phyloP scores from a whole-genome alignment of 306 rosid species.

The Pachyrhizus erosus region DNA sequence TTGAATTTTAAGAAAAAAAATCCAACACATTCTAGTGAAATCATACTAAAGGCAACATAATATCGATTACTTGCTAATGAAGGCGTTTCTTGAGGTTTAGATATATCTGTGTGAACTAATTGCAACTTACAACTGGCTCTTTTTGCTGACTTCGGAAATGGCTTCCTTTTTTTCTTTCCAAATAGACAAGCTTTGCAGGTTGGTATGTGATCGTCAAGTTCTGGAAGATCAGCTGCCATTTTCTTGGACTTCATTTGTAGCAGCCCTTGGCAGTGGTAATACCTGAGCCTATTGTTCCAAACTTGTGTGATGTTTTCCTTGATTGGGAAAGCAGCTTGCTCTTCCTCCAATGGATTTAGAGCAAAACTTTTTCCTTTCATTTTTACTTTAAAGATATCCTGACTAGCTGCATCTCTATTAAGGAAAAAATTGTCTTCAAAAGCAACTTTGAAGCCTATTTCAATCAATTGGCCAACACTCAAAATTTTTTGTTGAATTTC shows the following conservation, averaged over 20 bases:
- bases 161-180: constrained; percentile 5
- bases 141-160: background rate
- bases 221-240: background rate
- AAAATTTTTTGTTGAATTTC: background rate
- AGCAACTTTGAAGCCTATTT: constrained; percentile 2
- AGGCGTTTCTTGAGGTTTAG: background rate
- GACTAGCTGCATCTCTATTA: background rate
- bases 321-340: background rate
- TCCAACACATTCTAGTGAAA: background rate
- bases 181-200: background rate
- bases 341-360: background rate
- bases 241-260: background rate
- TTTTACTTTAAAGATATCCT: background rate
- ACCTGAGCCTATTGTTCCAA: background rate
- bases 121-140: background rate
- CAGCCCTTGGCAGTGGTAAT: background rate
- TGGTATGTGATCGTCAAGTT: no score
- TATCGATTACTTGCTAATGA: background rate
- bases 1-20: background rate
- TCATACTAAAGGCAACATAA: background rate
- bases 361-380: background rate
- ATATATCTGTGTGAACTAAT: background rate
- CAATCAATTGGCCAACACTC: background rate
- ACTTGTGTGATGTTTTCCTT: background rate
- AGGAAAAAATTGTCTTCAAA: background rate